Base-by-base conservation (phyloP, 2,329 filamentous ascomycete genomes). In the Dothideomycetidae sp. region DNA sequence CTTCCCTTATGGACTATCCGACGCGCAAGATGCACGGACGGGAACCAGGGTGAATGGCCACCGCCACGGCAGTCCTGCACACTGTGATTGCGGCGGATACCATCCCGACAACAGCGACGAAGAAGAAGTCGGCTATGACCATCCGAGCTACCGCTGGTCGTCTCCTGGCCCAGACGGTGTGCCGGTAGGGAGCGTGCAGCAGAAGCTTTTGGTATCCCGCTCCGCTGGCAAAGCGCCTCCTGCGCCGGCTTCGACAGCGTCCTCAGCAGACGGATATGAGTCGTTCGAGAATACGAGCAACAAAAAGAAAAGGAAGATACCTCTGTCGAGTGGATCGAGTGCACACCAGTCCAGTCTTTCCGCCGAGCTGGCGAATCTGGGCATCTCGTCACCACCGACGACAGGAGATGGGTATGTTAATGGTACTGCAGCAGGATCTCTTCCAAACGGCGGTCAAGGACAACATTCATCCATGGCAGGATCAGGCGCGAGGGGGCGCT, bases 241-340 rank as follows among this genome's bases (percentile, higher is more conserved):
- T 36, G 48, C 54, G 30, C 57, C 65, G 15, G 60, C 73, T 30
- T 71, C 74, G 14, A 70, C 78, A 33, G 70, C 70, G 30, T 84
- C 82, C 10, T 75, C 78, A 15, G 69, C 73, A 9, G 88, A 96
- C 55, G 85, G 86, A 10, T 96, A 96, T 56, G 90, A 98, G 57
- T 90, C 84, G 5, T 93, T 94, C 51, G 90, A 98, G 59, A 96
- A 96, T 52, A 93, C 84, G 23, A 96, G 93, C 58, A 98, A 98
- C 56, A 98, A 98, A 62, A 98, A 96, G 66, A 96, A 98, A 60
- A 74, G 90, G 48, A 98, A 98, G 62, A 96, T 98, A 26, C 90
- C 90, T 0, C 85, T 85, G 0, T 84, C 83, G 7, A 81, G 82
- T 12, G 81, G 82, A 50, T 67, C 75, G 10, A 71, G 63, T 38